Evolutionary conservation across 2,329 filamentous ascomycete species (phyloP).

Genomic region (Diaporthe vexans): DNA sequence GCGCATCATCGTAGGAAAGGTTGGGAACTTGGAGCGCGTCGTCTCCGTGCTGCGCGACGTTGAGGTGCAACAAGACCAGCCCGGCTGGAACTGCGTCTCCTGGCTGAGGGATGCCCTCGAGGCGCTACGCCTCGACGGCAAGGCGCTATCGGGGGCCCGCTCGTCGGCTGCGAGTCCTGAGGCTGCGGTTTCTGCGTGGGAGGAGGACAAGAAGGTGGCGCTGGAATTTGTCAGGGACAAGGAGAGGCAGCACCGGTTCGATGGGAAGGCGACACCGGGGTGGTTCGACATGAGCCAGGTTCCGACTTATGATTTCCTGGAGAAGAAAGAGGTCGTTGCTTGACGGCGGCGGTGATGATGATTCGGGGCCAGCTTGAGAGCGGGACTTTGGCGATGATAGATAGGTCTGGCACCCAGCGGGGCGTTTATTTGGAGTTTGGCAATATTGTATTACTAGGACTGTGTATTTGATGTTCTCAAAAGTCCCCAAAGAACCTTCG

Average conservation of each 20-base stretch:
- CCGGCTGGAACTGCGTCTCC: constrained; percentile 29
- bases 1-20: constrained; percentile 25
- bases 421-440: neutral
- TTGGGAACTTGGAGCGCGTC: neutral
- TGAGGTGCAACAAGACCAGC: neutral
- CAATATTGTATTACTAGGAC: neutral
- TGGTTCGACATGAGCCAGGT: constrained; percentile 29
- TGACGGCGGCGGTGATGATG: neutral
- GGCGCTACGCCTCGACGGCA: neutral
- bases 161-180: neutral
- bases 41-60: neutral
- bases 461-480: neutral
- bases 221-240: constrained; percentile 7
- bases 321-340: neutral
- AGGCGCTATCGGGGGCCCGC: neutral
- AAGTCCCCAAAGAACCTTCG: constrained; percentile 29
- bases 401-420: neutral
- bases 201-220: neutral
- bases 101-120: constrained; percentile 21
- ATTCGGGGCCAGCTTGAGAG: neutral
- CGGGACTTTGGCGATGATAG: neutral
- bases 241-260: constrained; percentile 29
- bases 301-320: constrained; percentile 16
- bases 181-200: neutral
- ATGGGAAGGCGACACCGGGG: neutral